Conservation (phyloP, 208 protist genomes). For the Trypanosoma lewisi region DNA sequence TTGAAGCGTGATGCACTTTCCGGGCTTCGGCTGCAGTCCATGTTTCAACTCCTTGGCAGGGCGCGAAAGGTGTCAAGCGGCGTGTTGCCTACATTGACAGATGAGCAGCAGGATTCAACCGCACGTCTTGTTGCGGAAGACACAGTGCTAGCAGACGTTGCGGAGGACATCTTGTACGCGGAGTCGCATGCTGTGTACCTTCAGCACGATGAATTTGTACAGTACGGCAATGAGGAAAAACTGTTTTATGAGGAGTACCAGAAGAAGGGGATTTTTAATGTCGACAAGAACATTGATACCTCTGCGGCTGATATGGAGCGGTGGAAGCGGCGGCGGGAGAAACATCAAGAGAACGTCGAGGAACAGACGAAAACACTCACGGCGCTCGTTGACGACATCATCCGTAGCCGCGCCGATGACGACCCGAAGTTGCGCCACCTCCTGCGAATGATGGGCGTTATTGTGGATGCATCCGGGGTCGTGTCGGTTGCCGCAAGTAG, state of each 20-base stretch:
- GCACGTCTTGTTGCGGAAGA: slow-evolving; percentile 17
- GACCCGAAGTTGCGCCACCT: slow-evolving; percentile 47
- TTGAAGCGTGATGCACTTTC: slow-evolving; percentile 76
- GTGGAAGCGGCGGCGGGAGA: slow-evolving; percentile 20
- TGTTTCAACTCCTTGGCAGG: slow-evolving; percentile 42
- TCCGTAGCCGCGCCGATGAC: slow-evolving; percentile 32
- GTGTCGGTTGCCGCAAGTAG: not conserved
- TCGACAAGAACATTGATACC: not conserved
- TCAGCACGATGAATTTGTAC: slow-evolving; percentile 49
- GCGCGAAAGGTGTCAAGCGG: not conserved
- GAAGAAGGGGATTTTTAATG: slow-evolving; percentile 29
- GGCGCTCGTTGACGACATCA: slow-evolving; percentile 57
- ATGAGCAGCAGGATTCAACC: slow-evolving; percentile 16
- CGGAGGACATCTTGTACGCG: slow-evolving; percentile 48
- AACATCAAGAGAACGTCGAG: slow-evolving; percentile 31
- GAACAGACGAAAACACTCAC: slow-evolving; percentile 47
- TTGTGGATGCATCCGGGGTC: slow-evolving; percentile 23
- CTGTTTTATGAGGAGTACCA: slow-evolving; percentile 59
- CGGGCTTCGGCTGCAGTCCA: slow-evolving; percentile 50
- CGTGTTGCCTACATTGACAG: slow-evolving; percentile 11
- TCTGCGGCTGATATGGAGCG: not conserved
- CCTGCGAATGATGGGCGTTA: slow-evolving; percentile 62
- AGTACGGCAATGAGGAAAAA: slow-evolving; percentile 58
- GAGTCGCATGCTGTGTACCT: slow-evolving; percentile 66
- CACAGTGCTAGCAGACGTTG: slow-evolving; percentile 23